A percentile compares a stretch with the other conserved stretches of the same genome.
Conservation (phyloP, 192 early-diverging fungal species). For the Coemansia sp. region DNA sequence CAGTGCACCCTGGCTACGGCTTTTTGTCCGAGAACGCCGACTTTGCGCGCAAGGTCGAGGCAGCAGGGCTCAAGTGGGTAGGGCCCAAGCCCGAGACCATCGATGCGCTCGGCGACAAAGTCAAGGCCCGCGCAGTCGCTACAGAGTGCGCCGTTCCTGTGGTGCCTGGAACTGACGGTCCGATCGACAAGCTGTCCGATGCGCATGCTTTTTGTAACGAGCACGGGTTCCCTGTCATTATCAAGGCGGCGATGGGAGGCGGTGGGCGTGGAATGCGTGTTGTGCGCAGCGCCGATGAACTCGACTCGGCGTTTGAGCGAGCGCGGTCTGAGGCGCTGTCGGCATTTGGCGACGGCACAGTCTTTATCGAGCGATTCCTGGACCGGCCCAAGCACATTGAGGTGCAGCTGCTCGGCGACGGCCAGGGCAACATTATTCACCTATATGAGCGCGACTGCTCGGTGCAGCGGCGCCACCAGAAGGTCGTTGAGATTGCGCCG, state of each 20-base stretch:
- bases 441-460: constrained; percentile 96
- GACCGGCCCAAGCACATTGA: constrained; percentile 94
- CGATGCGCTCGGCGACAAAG: constrained; percentile 91
- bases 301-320: constrained; percentile 79
- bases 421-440: constrained; percentile 83
- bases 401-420: constrained; percentile 91
- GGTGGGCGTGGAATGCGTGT: constrained; percentile 97
- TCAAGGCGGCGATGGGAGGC: constrained; percentile 97
- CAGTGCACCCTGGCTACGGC: constrained; percentile 96
- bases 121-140: constrained; percentile 83
- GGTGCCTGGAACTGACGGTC: constrained; percentile 91
- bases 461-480: constrained; percentile 96
- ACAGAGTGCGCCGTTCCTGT: constrained; percentile 80
- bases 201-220: constrained; percentile 72
- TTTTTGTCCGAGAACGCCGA: constrained; percentile 92
- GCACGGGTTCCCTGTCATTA: constrained; percentile 91
- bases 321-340: constrained; percentile 85
- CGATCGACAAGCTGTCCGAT: constrained; percentile 65
- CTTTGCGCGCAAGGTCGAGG: constrained; percentile 88
- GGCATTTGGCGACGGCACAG: constrained; percentile 95
- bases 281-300: constrained; percentile 68
- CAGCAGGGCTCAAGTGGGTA: constrained; percentile 87
- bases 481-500: constrained; percentile 92
- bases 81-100: constrained; percentile 85
- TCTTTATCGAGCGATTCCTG: constrained; percentile 92